Percentiles rank a stretch among this genome's conserved stretches.
These are phyloP conservation scores for Ustilago sp. DNA, from an alignment of 1,284 basidiomycete genomes.

Conservation along the genomic window DNA sequence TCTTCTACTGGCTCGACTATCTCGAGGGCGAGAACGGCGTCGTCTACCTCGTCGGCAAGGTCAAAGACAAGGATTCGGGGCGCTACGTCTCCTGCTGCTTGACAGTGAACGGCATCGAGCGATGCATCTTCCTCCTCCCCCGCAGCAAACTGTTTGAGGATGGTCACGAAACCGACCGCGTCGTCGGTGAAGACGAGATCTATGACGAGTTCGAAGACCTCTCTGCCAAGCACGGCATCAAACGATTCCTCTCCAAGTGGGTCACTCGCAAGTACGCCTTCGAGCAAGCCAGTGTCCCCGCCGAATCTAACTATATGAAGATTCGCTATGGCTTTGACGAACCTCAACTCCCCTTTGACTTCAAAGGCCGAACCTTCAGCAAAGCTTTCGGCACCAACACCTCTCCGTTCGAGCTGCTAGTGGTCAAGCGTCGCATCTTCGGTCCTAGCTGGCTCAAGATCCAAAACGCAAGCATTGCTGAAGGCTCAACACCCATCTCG, in stretches of 20 bases:
- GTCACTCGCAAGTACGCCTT: constrained; percentile 94
- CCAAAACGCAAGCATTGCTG: constrained; percentile 77
- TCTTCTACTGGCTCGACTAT: constrained; percentile 69
- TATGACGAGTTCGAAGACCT: constrained; percentile 86
- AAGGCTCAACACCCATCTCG: constrained; percentile 55
- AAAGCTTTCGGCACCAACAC: constrained; percentile 93
- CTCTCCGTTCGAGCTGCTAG: constrained; percentile 92
- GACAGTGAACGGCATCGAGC: constrained; percentile 84
- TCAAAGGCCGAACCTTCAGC: constrained; percentile 84
- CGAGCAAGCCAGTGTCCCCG: constrained; percentile 85
- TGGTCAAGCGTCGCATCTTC: constrained; percentile 96
- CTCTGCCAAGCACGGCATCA: constrained; percentile 80
- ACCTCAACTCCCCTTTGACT: constrained; percentile 74
- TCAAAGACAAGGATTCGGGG: constrained; percentile 66
- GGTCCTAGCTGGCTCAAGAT: constrained; percentile 97
- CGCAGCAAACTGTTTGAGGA: constrained; percentile 70
- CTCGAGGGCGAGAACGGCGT: constrained; percentile 63
- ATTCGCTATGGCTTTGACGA: constrained; percentile 69
- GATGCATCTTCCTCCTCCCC: constrained; percentile 94
- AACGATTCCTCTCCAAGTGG: constrained; percentile 76
- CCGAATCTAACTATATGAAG: constrained; percentile 89
- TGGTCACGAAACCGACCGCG: constrained; percentile 78
- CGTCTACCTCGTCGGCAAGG: constrained; percentile 68
- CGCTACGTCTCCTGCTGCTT: constrained; percentile 89
- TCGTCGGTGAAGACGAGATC: constrained; percentile 75